phyloP scores from a whole-genome alignment of 805 yeast species.

The Kluyveromyces wickerhamii region DNA sequence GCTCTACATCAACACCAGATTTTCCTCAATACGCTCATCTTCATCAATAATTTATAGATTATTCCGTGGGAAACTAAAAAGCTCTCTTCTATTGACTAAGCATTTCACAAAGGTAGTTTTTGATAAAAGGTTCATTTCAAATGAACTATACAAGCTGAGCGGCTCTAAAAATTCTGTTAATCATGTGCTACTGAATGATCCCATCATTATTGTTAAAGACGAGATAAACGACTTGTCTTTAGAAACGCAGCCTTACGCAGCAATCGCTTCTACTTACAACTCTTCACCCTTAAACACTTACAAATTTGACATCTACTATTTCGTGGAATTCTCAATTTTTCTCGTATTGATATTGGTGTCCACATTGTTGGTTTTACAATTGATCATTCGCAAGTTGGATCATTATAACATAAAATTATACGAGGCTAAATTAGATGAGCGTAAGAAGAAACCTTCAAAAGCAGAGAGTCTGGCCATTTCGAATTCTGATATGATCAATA shows the following conservation, averaged over 20 bases:
- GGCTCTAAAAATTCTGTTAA: background rate
- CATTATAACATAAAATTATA: constrained; percentile 3
- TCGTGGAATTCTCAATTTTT: constrained; percentile 48
- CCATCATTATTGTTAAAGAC: constrained; percentile 15
- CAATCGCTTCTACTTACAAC: constrained; percentile 9
- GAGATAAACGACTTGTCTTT: constrained; percentile 7
- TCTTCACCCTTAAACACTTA: constrained; percentile 27
- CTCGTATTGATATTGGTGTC: constrained; percentile 44
- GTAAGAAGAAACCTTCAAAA: constrained; percentile 9
- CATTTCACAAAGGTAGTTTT: constrained; percentile 9
- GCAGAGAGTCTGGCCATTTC: constrained; percentile 10
- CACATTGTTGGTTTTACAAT: constrained; percentile 38
- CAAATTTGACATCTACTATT: constrained; percentile 42
- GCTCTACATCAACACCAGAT: constrained; percentile 10
- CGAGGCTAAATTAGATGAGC: constrained; percentile 12
- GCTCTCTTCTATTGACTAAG: constrained; percentile 4
- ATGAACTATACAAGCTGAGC: constrained; percentile 5
- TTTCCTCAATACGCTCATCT: constrained; percentile 13
- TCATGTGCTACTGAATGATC: background rate
- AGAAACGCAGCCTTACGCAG: background rate
- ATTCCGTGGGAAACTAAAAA: constrained; percentile 8
- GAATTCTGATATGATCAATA: background rate
- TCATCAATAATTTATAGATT: constrained; percentile 14
- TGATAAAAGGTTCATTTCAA: constrained; percentile 11
- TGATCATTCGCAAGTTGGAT: constrained; percentile 24